A percentile compares a stretch with the other conserved stretches of the same genome.
Evolutionary conservation across 2,329 filamentous ascomycete genomes (phyloP).

Genomic region (Colletotrichum lupini): DNA sequence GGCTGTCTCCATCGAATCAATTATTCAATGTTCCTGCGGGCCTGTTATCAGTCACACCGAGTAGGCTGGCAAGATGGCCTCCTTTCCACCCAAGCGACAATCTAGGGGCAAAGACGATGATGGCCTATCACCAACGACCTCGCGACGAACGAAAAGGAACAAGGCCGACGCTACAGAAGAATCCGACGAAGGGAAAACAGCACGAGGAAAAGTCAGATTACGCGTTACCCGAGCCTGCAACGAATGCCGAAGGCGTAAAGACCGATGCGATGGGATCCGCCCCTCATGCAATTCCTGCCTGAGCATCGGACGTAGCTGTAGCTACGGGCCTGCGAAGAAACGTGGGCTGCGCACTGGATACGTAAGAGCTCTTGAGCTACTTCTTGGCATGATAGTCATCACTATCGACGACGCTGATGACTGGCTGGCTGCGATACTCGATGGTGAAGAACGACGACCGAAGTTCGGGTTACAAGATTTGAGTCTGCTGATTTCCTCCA

Average conservation of each 20-base stretch:
- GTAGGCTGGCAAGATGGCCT: background rate
- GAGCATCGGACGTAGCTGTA: constrained; percentile 38
- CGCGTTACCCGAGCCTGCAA: constrained; percentile 21
- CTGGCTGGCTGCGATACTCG: background rate
- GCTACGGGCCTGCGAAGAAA: constrained; percentile 26
- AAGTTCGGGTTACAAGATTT: background rate
- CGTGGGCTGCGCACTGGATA: constrained; percentile 30
- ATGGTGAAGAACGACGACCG: background rate
- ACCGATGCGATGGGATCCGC: constrained; percentile 12
- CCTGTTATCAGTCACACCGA: background rate
- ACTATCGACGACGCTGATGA: constrained; percentile 11
- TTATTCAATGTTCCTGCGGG: background rate
- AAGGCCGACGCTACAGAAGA: too few relatives aligned
- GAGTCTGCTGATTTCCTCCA: background rate
- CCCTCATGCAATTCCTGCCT: constrained; percentile 4
- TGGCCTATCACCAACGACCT: too few relatives aligned
- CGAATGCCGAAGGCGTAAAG: constrained; percentile 21
- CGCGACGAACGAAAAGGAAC: too few relatives aligned
- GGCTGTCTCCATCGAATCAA: background rate
- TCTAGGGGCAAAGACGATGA: background rate
- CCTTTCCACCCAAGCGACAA: background rate
- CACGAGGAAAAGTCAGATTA: background rate
- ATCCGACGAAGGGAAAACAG: too few relatives aligned
- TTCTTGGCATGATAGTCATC: constrained; percentile 24
- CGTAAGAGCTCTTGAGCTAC: constrained; percentile 16